These are phyloP conservation scores for Entrophospora sp. DNA, from an alignment of 192 early-diverging fungal species.

Conservation along the genomic window DNA sequence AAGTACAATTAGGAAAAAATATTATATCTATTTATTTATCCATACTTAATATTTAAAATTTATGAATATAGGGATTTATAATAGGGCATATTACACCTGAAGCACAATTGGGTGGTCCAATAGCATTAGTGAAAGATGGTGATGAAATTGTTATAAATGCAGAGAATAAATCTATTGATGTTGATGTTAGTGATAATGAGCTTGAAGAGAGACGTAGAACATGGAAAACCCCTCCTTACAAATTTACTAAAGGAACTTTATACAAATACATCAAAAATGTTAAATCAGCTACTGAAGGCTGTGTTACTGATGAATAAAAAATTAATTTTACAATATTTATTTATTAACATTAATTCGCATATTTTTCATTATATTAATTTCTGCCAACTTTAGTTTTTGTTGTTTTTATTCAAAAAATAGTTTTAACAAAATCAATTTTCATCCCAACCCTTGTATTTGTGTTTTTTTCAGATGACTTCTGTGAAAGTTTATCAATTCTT, in stretches of 20 bases:
- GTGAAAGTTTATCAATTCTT: too few species aligned
- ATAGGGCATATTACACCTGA: conserved; percentile 99
- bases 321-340: too few species aligned
- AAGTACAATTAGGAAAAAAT: conserved; percentile 22
- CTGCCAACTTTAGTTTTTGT: too few species aligned
- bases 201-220: conserved; percentile 52
- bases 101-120: conserved; percentile 93
- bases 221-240: conserved; percentile 83
- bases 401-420: too few species aligned
- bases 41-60: conserved; percentile 14
- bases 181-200: conserved; percentile 72
- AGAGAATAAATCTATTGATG: conserved; percentile 60
- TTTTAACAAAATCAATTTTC: too few species aligned
- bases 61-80: conserved; percentile 75
- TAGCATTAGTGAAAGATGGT: conserved; percentile 83
- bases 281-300: conserved; percentile 69
- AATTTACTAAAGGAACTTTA: conserved; percentile 81
- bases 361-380: too few species aligned
- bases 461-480: too few species aligned
- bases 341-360: too few species aligned
- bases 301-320: conserved; percentile 83
- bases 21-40: not conserved
- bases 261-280: conserved; percentile 90
- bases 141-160: conserved; percentile 91
- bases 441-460: too few species aligned